Conservation (phyloP, 306 rosid species). For the Quercus suber region DNA sequence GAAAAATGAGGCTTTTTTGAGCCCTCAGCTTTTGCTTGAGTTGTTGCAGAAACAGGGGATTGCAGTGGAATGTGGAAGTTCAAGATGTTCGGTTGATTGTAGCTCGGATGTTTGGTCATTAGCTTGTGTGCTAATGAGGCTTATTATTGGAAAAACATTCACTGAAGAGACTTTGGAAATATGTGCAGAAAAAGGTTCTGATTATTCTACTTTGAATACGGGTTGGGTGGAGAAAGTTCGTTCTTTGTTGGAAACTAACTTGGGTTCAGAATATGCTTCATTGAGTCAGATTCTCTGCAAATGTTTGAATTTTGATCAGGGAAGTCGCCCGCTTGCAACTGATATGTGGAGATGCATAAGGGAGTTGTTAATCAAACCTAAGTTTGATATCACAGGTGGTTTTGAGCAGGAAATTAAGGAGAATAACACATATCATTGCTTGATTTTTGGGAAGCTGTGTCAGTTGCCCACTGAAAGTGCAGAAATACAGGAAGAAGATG, state of each 20-base stretch:
- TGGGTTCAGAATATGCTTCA: conserved; percentile 49
- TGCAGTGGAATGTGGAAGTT: conserved; percentile 30
- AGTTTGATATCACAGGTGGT: conserved; percentile 41
- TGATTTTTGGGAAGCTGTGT: conserved; percentile 65
- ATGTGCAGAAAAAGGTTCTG: conserved; percentile 31
- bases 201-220: conserved; percentile 30
- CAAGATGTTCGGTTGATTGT: conserved; percentile 37
- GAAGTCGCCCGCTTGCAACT: conserved; percentile 49
- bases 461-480: conserved; percentile 33
- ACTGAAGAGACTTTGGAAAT: conserved; percentile 28
- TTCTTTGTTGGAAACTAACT: conserved; percentile 47
- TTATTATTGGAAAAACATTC: conserved; percentile 54
- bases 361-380: conserved; percentile 51
- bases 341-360: conserved; percentile 64
- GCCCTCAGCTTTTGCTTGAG: conserved; percentile 66
- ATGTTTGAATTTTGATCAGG: conserved; percentile 61
- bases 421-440: conserved; percentile 25
- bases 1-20: conserved; percentile 33
- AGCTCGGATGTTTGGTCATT: conserved; percentile 77
- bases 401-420: conserved; percentile 31
- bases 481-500: conserved; percentile 18
- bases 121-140: conserved; percentile 54
- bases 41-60: conserved; percentile 41
- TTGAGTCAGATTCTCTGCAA: conserved; percentile 47
- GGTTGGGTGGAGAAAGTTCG: conserved; percentile 58